phyloP scores from a whole-genome alignment of 2,329 filamentous ascomycete genomes.

The Aspergillus oerlinghausenensis region DNA sequence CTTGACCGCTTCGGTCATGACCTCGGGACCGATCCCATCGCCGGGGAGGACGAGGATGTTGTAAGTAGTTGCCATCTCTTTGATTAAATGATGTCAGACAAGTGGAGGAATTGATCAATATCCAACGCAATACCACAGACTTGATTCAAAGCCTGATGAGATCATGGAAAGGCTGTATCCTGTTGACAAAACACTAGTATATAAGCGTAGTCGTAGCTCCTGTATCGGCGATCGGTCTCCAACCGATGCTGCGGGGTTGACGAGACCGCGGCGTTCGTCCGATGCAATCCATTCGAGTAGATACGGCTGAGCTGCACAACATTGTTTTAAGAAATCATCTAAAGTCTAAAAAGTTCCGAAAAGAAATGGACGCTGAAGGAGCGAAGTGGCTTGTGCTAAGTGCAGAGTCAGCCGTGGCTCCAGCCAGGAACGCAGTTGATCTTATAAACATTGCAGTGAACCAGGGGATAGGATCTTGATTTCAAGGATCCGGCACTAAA shows the following conservation, averaged over 20 bases:
- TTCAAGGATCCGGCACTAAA: too few species aligned
- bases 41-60: conserved; percentile 72
- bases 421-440: neutral
- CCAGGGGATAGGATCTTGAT: too few species aligned
- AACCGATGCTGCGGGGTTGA: conserved; percentile 24
- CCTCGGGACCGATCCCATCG: conserved; percentile 78
- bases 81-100: neutral
- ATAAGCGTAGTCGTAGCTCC: neutral
- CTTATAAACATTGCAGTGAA: neutral
- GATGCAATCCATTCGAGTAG: neutral
- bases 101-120: neutral
- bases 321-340: neutral
- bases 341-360: too few species aligned
- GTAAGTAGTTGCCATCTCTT: conserved; percentile 38
- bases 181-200: neutral
- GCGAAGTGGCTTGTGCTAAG: neutral
- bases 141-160: neutral
- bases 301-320: neutral
- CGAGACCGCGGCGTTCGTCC: conserved; percentile 12
- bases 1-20: conserved; percentile 49
- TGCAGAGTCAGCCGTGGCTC: neutral
- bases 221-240: conserved; percentile 18
- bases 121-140: neutral
- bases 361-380: neutral
- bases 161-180: neutral